These are phyloP conservation scores for Zea luxurians DNA, from an alignment of 176 grass and related monocot genomes.

Conservation along the genomic window DNA sequence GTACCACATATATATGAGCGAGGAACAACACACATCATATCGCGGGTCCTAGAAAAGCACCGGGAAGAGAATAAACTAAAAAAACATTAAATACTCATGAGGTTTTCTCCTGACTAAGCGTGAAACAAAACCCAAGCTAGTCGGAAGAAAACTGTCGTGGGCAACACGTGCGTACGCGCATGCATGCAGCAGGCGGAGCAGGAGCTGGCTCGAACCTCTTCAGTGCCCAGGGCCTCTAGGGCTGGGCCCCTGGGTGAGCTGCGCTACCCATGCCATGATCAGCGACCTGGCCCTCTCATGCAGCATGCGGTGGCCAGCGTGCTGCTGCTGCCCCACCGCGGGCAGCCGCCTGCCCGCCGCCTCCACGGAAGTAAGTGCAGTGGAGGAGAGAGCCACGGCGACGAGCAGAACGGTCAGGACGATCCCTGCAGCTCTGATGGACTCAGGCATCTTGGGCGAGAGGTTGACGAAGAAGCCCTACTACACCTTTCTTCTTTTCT, in stretches of 20 bases:
- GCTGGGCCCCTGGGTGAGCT: slow-evolving; percentile 54
- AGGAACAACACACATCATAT: too few relatives aligned
- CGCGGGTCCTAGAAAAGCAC: not conserved
- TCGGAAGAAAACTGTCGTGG: not conserved
- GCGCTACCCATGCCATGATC: slow-evolving; percentile 54
- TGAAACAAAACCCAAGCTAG: not conserved
- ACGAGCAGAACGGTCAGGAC: slow-evolving; percentile 35
- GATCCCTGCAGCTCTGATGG: slow-evolving; percentile 29
- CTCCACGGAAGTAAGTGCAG: slow-evolving; percentile 38
- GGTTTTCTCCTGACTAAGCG: not conserved
- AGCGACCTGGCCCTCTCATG: slow-evolving; percentile 59
- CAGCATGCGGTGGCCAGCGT: slow-evolving; percentile 26
- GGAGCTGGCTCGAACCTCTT: slow-evolving; percentile 6
- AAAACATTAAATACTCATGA: slow-evolving; percentile 1
- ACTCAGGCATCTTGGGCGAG: slow-evolving; percentile 25
- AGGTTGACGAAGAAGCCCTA: slow-evolving; percentile 23
- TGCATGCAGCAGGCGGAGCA: not conserved
- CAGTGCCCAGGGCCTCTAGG: slow-evolving; percentile 60
- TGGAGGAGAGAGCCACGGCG: slow-evolving; percentile 37
- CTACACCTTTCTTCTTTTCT: not conserved
- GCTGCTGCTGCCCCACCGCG: not conserved
- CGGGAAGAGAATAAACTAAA: not conserved
- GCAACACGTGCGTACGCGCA: not conserved
- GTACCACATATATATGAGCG: too few relatives aligned
- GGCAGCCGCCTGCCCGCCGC: slow-evolving; percentile 43